Evolutionary conservation across 1,284 basidiomycete species (phyloP).

Genomic region (Melampsora larici-populina): DNA sequence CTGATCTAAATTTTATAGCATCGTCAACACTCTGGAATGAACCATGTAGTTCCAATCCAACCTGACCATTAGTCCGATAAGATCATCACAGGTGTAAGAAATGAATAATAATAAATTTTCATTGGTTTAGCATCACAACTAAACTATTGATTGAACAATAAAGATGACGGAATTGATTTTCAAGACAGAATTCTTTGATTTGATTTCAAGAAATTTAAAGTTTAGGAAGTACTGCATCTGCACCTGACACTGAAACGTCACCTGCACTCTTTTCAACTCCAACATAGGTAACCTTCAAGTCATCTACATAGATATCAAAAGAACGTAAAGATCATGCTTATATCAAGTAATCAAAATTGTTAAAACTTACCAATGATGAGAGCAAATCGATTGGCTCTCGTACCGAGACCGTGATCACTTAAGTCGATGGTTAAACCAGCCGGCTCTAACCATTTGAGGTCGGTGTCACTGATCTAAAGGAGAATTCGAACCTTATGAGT

Average conservation of each 20-base stretch:
- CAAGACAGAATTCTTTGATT: too few species aligned
- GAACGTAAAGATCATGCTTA: too few species aligned
- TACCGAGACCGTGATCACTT: conserved; percentile 22
- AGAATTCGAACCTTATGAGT: too few species aligned
- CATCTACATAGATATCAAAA: neutral
- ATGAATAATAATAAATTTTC: too few species aligned
- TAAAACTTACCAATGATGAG: conserved; percentile 15
- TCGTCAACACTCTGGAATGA: too few species aligned
- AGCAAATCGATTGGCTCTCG: conserved; percentile 24
- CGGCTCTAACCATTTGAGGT: conserved; percentile 34
- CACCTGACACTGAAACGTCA: conserved; percentile 26
- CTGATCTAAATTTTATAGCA: too few species aligned
- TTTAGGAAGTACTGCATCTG: conserved; percentile 32
- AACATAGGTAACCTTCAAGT: conserved; percentile 36
- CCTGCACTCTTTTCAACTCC: conserved; percentile 21
- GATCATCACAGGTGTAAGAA: too few species aligned
- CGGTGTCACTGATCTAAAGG: conserved; percentile 28
- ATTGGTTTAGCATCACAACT: too few species aligned
- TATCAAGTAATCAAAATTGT: neutral
- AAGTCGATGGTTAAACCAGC: conserved; percentile 35
- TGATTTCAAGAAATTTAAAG: conserved; percentile 6
- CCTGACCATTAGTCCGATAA: too few species aligned
- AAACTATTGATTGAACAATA: too few species aligned
- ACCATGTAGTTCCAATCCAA: too few species aligned
- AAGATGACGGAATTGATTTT: too few species aligned